Evolutionary conservation across 2,329 filamentous ascomycete genomes (phyloP), one percentile per base, ranked within the genome.

Genomic region (Hypoxylon sp.): DNA sequence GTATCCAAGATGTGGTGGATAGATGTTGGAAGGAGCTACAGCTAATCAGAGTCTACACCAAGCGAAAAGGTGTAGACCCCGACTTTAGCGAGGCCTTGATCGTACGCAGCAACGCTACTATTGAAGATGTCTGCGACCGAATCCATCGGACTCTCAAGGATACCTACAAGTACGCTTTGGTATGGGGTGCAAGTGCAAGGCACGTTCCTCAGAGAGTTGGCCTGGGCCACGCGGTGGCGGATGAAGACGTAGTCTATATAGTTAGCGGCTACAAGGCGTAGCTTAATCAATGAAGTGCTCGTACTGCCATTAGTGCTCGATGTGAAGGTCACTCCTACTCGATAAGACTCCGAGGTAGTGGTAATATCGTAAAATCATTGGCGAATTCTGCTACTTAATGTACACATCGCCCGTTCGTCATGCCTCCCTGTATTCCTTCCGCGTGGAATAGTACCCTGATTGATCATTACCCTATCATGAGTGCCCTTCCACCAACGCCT

Each of bases 91-190:
- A 99, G 75, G 94, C 94, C 1, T 74, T 99, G 65, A 99, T 99
- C 68, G 94, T 99, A 61, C 82, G 95, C 51, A 86, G 79, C 69
- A 89, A 92, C 64, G 91, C 90, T 67, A 90, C 87, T 8, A 91
- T 99, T 67, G 94, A 97, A 75, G 93, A 99, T 72, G 94, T 99
- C 7, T 99, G 94, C 73, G 94, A 99, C 72, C 86, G 90, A 64
- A 89, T 99, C 62, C 94, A 99, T 75, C 81, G 94, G 56, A 94
- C 86, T 17, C 77, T 99, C 61, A 99, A 97, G 82, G 95, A 99
- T 58, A 96, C 91, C 3, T 99, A 97, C 81, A 99, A 97, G 78
- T 97, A 97, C 75, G 95, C 94, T 2, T 75, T 97, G 61, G 94
- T 99, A 0, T 99, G 95, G 95, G 94, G 94, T 3, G 92, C 92